Base-by-base conservation (phyloP, 306 rosid genomes). In the Medicago arabica region DNA sequence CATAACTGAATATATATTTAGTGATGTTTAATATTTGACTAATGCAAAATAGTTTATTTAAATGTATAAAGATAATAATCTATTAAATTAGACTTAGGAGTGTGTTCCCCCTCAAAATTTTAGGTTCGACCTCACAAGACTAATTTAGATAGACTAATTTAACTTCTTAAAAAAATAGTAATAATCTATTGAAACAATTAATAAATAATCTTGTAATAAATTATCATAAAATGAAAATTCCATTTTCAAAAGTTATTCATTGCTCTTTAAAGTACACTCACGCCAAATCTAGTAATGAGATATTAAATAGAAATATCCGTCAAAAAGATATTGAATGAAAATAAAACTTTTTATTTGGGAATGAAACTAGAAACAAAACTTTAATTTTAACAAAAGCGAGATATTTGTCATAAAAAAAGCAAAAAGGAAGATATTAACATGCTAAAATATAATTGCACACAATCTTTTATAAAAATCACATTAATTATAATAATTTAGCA, bases 231-330 rank as follows among this genome's bases (percentile, higher is more conserved):
- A 19, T 10, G 7, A 66, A 12, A 11, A 14, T n/a, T n/a, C 7
- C 4, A 34, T 38, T 36, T 4, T 46, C 5, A 28, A 25, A 23
- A 59, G 25, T 12, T 11, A 59, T 59, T 46, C 51, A 3, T 9
- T 4, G 8, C 2, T 17, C 69, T 64, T 39, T 40, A 39, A 64
- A 65, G 7, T 19, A 0, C 5, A 9, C 31, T 10, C 34, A 65
- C 41, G 51, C 51, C 31, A 65, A 65, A 65, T 65, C 25, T 34
- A 63, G 23, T 50, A 74, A 60, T 18, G 34, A 8, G 2, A 53
- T 43, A 31, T 31, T 14, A 40, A 47, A 69, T 59, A 7, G 13
- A 59, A 69, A 50, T 16, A 34, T 34, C 38, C 38, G 38, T 34
- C 38, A 34, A 34, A 34, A 34, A 8, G 2, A 53, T 43, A 31